A percentile compares a stretch with the other conserved stretches of the same genome.
Evolutionary conservation across 2,329 filamentous ascomycete genomes (phyloP).

Genomic region (Talaromyces sp.): DNA sequence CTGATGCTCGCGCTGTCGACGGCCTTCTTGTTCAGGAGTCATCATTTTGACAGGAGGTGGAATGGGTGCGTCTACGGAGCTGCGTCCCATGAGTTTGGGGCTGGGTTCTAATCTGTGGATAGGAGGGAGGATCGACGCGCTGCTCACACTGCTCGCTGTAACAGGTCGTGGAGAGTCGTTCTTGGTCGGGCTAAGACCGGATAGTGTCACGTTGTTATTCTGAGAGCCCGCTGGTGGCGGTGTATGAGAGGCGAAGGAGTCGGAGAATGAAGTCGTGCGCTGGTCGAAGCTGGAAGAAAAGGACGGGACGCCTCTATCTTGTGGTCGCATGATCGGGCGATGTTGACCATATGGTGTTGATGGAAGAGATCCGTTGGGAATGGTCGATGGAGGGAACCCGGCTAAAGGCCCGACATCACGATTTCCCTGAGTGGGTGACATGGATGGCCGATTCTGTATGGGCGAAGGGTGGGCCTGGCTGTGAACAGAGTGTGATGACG

Average conservation of each 20-base stretch:
- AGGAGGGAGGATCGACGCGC: slow-evolving; percentile 38
- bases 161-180: slow-evolving; percentile 39
- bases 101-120: slow-evolving; percentile 42
- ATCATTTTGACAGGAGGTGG: slow-evolving; percentile 42
- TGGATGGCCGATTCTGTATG: slow-evolving; percentile 45
- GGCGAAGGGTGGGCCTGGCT: slow-evolving; percentile 36
- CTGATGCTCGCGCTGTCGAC: slow-evolving; percentile 37
- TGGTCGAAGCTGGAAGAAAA: slow-evolving; percentile 29
- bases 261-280: slow-evolving; percentile 31
- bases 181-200: slow-evolving; percentile 47
- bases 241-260: slow-evolving; percentile 26
- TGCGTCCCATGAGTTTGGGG: slow-evolving; percentile 43
- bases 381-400: slow-evolving; percentile 35
- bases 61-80: slow-evolving; percentile 42
- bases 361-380: slow-evolving; percentile 28
- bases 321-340: slow-evolving; percentile 28
- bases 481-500: slow-evolving; percentile 40
- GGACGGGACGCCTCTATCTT: slow-evolving; percentile 25
- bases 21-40: slow-evolving; percentile 43
- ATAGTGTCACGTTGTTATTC: slow-evolving; percentile 35
- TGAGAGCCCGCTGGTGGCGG: slow-evolving; percentile 35
- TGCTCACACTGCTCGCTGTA: slow-evolving; percentile 33
- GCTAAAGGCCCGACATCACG: slow-evolving; percentile 46
- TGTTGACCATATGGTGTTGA: slow-evolving; percentile 34
- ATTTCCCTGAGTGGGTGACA: slow-evolving; percentile 50